phyloP scores from a whole-genome alignment of 2,329 filamentous ascomycete species.

The Xylariales sp. region DNA sequence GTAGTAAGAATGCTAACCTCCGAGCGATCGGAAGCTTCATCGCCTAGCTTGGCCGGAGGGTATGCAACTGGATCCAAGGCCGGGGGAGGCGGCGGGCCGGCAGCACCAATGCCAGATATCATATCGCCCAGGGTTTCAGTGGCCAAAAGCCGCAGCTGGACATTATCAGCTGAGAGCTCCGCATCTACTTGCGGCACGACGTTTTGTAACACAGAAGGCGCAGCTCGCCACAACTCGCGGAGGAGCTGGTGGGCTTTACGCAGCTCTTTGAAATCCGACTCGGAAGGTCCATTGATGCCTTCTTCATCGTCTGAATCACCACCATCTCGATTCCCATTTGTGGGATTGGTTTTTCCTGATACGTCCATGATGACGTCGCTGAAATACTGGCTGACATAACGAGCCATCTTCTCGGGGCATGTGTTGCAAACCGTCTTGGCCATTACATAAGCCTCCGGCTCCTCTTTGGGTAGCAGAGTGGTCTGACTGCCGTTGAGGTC shows the following conservation, averaged over 20 bases:
- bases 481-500: slow-evolving; percentile 72
- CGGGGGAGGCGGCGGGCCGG: slow-evolving; percentile 72
- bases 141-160: slow-evolving; percentile 79
- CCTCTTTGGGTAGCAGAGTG: slow-evolving; percentile 79
- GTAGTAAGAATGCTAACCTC: slow-evolving; percentile 66
- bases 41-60: slow-evolving; percentile 66
- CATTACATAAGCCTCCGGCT: slow-evolving; percentile 93
- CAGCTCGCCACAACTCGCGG: slow-evolving; percentile 89
- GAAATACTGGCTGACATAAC: slow-evolving; percentile 93
- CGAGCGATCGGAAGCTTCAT: slow-evolving; percentile 46
- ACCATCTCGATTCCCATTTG: slow-evolving; percentile 53
- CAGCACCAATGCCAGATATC: slow-evolving; percentile 87
- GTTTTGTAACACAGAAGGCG: slow-evolving; percentile 82
- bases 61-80: slow-evolving; percentile 78
- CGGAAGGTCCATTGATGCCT: slow-evolving; percentile 59
- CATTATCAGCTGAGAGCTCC: slow-evolving; percentile 85
- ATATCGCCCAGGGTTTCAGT: slow-evolving; percentile 95
- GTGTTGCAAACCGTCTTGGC: slow-evolving; percentile 89
- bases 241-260: slow-evolving; percentile 86
- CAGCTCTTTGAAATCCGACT: slow-evolving; percentile 82
- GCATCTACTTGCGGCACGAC: slow-evolving; percentile 92
- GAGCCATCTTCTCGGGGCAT: slow-evolving; percentile 89
- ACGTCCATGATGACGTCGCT: slow-evolving; percentile 94
- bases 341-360: slow-evolving; percentile 52
- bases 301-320: slow-evolving; percentile 63